Evolutionary conservation across 768 basidiomycete genomes (phyloP), one percentile per base, ranked within the genome.

Genomic region (Auricularia heimuer): DNA sequence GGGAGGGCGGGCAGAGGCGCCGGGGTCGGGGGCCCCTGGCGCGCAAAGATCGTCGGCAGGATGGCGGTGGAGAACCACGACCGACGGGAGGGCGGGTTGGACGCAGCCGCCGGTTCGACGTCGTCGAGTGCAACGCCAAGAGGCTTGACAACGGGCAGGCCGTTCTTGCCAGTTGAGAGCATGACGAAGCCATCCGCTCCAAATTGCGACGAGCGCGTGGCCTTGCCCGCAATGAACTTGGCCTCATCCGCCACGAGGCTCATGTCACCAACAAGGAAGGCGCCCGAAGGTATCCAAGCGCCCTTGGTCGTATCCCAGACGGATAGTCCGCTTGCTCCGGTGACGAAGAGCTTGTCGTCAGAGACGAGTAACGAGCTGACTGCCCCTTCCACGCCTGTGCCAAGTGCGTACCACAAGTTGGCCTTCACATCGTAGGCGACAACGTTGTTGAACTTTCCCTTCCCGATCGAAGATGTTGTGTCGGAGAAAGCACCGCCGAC

Each of bases 401-500:
- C 83, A 3, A 97, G 76, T 1, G 88, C 65, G 14, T 74, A 75
- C 94, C 94, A 98, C 10, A 80, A 71, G 66, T 86, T 82, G 36
- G 78, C 78, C 62, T 76, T 70, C 11, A 92, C 76, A 68, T 94
- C 82, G 73, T 94, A 98, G 63, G 83, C 71, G 0, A 87, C 92
- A 37, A 96, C 74, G 42, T 85, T 82, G 54, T 74, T 74, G 42
- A 93, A 76, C 39, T 75, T 77, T 63, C 83, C 82, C 58, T 80
- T 76, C 2, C 78, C 81, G 0, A 86, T 83, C 16, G 80, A 76
- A 4, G 80, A 77, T 1, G 74, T 73, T 0, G 92, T 90, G 67
- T 90, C 87, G 0, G 80, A 81, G 78, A 99, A 99, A 0, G 85
- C 78, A 0, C 97, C 97, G n/a, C 93, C 96, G 47, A 95, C 85